Percentiles rank a stretch among this genome's conserved stretches.
Conservation (phyloP, 169 alveolate genomes). For the Plasmodium malariae region DNA sequence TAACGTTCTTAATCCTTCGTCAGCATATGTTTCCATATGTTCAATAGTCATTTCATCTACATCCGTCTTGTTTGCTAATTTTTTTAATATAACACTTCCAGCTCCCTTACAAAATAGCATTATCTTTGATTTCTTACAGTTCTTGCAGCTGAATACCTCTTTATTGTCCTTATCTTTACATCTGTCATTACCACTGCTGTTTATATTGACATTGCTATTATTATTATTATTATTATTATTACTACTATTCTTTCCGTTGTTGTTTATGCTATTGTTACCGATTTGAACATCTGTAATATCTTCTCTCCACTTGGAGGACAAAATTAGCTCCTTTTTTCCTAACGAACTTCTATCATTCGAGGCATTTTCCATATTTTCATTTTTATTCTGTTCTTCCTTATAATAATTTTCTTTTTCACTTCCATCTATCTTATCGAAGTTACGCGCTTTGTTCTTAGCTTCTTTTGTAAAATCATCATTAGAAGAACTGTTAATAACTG, state of each 20-base stretch:
- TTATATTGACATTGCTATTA: not conserved
- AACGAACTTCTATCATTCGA: too few species aligned
- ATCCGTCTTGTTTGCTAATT: constrained; percentile 77
- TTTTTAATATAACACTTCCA: constrained; percentile 92
- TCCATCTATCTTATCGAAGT: not conserved
- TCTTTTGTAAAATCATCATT: not conserved
- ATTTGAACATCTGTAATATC: too few species aligned
- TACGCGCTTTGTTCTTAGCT: not conserved
- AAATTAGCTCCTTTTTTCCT: not conserved
- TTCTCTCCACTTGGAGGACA: too few species aligned
- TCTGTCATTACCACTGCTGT: not conserved
- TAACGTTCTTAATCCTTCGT: constrained; percentile 92
- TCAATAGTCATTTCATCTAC: constrained; percentile 80
- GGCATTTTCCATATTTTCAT: not conserved
- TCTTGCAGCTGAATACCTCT: constrained; percentile 23
- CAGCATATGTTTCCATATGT: constrained; percentile 87
- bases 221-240: constrained; percentile 13
- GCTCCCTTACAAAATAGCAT: constrained; percentile 94
- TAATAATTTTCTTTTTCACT: not conserved
- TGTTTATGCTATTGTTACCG: too few species aligned
- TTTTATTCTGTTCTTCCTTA: not conserved
- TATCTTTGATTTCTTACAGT: constrained; percentile 72
- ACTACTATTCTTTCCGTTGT: not conserved
- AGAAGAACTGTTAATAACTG: constrained; percentile 26
- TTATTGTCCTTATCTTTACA: constrained; percentile 15